Evolutionary conservation across 1,284 basidiomycete species (phyloP).

Genomic region (Inonotus hispidus): DNA sequence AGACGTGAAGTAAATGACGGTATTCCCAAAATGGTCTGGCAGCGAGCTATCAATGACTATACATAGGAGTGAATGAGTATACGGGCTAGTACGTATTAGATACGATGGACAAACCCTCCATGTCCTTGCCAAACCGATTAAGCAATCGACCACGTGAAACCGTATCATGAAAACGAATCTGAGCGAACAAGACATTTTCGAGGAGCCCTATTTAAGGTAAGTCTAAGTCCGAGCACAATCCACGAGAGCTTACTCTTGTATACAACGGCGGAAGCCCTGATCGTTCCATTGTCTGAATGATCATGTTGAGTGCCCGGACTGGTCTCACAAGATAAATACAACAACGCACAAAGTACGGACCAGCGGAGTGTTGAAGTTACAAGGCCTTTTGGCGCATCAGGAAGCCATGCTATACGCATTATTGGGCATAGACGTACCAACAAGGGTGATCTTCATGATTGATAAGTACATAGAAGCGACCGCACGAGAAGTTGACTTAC

Average conservation of each 20-base stretch:
- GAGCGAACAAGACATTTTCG: slow-evolving; percentile 82
- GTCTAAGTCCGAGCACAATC: slow-evolving; percentile 11
- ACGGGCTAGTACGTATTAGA: background rate
- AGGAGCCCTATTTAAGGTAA: slow-evolving; percentile 50
- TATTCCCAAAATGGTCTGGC: slow-evolving; percentile 82
- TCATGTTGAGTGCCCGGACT: slow-evolving; percentile 4
- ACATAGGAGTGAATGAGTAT: background rate
- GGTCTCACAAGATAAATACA: background rate
- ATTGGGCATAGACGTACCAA: slow-evolving; percentile 27
- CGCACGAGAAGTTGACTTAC: slow-evolving; percentile 32
- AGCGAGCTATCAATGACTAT: slow-evolving; percentile 79
- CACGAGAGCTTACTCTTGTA: slow-evolving; percentile 53
- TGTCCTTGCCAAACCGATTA: slow-evolving; percentile 91
- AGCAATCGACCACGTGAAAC: slow-evolving; percentile 80
- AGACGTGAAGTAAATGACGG: slow-evolving; percentile 54
- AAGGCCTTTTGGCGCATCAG: slow-evolving; percentile 38
- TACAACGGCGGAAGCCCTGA: slow-evolving; percentile 62
- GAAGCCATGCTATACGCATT: background rate
- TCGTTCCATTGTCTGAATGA: slow-evolving; percentile 55
- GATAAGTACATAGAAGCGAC: slow-evolving; percentile 14
- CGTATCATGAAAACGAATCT: slow-evolving; percentile 92
- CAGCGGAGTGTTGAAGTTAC: slow-evolving; percentile 60
- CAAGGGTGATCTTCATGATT: slow-evolving; percentile 33
- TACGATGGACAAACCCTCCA: slow-evolving; percentile 58
- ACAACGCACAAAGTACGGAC: slow-evolving; percentile 57